Evolutionary conservation across 2,329 filamentous ascomycete genomes (phyloP), one percentile per base, ranked within the genome.

Genomic region (Ophiostoma triangulosporum): DNA sequence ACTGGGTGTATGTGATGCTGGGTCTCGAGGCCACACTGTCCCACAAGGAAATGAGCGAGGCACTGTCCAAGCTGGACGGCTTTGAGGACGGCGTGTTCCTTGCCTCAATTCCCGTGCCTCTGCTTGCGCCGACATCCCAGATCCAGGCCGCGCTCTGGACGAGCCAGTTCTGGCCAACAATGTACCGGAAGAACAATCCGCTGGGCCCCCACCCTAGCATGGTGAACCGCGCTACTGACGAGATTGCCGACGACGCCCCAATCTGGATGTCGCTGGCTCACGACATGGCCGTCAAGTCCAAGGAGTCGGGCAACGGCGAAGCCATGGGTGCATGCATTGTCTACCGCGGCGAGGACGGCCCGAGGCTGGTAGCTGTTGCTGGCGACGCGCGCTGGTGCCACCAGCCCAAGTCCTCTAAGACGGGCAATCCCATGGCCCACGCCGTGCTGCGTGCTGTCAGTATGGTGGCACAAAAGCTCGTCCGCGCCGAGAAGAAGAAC

Each of bases 161-260:
- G 26, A 72, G 77, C 32, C 75, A 83, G 60, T 91, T 88, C 66
- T 94, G 88, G 88, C 88, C 88, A 12, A 85, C 83, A 1, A 80
- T 90, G 49, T 94, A 93, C 69, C 84, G 87, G 58, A 89, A 89
- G 70, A 90, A 85, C 60, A 93, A 93, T 63, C 87, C 87, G 2
- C 86, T 90, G 56, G 88, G 88, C 4, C 87, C 88, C 17, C 88
- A 94, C 64, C 87, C 87, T 57, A 80, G 81, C 62, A 78, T 86
- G 64, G 80, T 91, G 54, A 72, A 77, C 40, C 80, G 84, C 56
- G 81, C 83, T 27, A 83, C 84, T 36, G 77, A 81, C 12, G 82
- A 87, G 56, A 78, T 94, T 51, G 74, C 75, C 54, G 69, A 75
- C 46, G 77, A 85, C 58, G 79, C 80, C 1, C 74, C 76, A 4